Evolutionary conservation across 768 basidiomycete genomes (phyloP).

Genomic region (Cubamyces sp.): DNA sequence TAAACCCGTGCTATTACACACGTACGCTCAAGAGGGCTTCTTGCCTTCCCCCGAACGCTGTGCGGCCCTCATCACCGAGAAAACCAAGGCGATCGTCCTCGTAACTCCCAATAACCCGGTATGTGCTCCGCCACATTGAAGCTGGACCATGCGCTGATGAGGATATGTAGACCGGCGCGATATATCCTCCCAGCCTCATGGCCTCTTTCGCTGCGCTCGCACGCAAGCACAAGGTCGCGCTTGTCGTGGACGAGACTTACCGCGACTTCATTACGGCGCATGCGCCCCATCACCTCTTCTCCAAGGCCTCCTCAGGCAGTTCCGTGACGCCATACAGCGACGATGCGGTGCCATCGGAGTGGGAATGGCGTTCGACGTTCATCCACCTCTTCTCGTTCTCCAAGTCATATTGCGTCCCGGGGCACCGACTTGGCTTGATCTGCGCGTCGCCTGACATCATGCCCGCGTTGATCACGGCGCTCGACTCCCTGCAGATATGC

Average conservation of each 20-base stretch:
- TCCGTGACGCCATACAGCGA: neutral
- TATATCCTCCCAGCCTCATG: constrained; percentile 62
- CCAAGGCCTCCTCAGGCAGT: constrained; percentile 18
- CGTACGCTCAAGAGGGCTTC: constrained; percentile 56
- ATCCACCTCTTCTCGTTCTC: constrained; percentile 81
- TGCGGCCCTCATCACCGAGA: constrained; percentile 53
- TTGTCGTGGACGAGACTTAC: constrained; percentile 90
- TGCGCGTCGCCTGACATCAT: constrained; percentile 62
- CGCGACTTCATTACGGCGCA: constrained; percentile 65
- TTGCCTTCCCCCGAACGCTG: constrained; percentile 59
- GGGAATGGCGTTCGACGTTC: constrained; percentile 62
- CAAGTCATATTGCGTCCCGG: constrained; percentile 81
- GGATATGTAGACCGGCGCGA: constrained; percentile 61
- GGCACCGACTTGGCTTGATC: constrained; percentile 77
- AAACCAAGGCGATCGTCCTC: constrained; percentile 71
- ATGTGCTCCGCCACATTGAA: neutral
- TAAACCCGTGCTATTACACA: constrained; percentile 56
- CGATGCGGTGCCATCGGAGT: constrained; percentile 11
- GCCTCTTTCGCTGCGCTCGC: constrained; percentile 65
- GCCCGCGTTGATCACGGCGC: constrained; percentile 55
- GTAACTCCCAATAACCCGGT: constrained; percentile 82
- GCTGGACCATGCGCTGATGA: neutral
- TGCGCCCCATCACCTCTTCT: constrained; percentile 64
- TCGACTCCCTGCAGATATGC: constrained; percentile 84
- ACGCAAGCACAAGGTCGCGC: constrained; percentile 52